phyloP scores from a whole-genome alignment of 176 grass and related monocot species.

The Carex kokanica region DNA sequence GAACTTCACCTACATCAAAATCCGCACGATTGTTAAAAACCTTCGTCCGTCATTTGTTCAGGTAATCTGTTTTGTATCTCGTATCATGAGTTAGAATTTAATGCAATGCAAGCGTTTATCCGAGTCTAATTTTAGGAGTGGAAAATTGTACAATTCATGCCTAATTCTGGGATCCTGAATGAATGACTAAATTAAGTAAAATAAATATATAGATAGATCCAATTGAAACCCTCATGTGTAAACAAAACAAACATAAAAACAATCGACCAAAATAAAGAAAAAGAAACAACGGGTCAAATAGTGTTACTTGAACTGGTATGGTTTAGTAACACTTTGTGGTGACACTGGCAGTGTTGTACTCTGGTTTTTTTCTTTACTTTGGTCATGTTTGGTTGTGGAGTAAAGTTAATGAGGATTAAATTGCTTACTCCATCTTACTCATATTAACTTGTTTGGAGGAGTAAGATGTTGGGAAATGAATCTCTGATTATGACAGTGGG shows the following conservation, averaged over 20 bases:
- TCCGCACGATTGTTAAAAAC: constrained; percentile 35
- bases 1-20: constrained; percentile 36
- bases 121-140: background rate
- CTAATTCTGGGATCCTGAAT: background rate
- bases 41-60: constrained; percentile 39
- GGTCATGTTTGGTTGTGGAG: too few relatives aligned
- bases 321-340: background rate
- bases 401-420: too few relatives aligned
- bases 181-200: background rate
- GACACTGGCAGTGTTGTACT: background rate
- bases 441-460: too few relatives aligned
- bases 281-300: background rate
- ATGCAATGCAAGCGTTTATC: background rate
- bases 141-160: background rate
- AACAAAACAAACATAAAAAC: background rate
- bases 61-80: constrained; percentile 16
- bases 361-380: background rate
- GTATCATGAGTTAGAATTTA: background rate
- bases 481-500: too few relatives aligned
- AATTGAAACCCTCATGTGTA: background rate
- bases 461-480: too few relatives aligned
- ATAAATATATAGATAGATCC: background rate
- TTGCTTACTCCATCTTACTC: too few relatives aligned
- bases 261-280: background rate
- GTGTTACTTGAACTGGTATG: background rate